Conservation (phyloP, 2,329 filamentous ascomycete species). For the Penicillium sp. region DNA sequence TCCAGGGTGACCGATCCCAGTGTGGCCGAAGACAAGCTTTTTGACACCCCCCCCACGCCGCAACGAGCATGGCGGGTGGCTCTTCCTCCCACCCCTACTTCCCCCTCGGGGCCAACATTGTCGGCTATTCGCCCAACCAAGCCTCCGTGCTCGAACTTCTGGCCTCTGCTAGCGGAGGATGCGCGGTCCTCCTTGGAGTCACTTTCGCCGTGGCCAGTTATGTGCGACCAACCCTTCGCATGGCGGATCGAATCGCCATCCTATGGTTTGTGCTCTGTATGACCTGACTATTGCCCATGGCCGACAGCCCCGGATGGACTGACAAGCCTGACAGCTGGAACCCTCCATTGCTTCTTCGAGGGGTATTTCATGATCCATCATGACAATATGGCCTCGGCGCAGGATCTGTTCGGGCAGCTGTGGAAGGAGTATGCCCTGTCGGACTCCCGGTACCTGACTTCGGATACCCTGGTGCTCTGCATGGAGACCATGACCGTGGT, state of each 20-base stretch:
- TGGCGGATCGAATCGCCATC: constrained; percentile 57
- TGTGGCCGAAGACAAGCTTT: constrained; percentile 9
- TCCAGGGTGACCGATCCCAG: background rate
- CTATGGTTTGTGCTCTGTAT: constrained; percentile 75
- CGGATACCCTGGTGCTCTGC: constrained; percentile 79
- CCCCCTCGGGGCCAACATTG: constrained; percentile 61
- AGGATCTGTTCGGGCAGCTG: constrained; percentile 75
- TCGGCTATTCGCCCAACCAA: constrained; percentile 65
- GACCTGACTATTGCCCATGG: constrained; percentile 22
- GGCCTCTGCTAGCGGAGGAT: constrained; percentile 57
- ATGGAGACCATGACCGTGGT: constrained; percentile 81
- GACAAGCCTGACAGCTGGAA: constrained; percentile 37
- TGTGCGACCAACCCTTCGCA: constrained; percentile 53
- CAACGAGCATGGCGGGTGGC: constrained; percentile 4
- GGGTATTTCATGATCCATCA: constrained; percentile 77
- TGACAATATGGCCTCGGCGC: constrained; percentile 60
- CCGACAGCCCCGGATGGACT: background rate
- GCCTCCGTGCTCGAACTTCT: constrained; percentile 59
- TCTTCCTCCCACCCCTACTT: constrained; percentile 63
- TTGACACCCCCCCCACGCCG: background rate
- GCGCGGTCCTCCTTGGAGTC: constrained; percentile 55
- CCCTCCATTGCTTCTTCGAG: constrained; percentile 76
- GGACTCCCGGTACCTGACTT: constrained; percentile 81
- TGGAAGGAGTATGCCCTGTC: constrained; percentile 92
- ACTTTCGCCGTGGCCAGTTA: constrained; percentile 56